phyloP scores from a whole-genome alignment of 73 alveolate genomes.

The Paramecium octaurelia region DNA sequence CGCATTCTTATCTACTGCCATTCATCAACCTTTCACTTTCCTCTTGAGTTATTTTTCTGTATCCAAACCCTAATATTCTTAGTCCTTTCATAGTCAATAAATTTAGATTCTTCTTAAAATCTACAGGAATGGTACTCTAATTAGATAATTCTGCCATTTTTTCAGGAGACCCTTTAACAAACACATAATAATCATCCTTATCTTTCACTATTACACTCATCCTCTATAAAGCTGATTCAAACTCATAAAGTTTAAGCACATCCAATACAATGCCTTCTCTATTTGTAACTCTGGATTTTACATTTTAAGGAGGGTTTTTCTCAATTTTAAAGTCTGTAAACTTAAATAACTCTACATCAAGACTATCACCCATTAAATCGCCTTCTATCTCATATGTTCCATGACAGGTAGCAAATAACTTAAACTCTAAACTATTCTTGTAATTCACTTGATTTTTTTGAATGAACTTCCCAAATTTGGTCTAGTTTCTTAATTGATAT shows the following conservation, averaged over 20 bases:
- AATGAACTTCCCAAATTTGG: neutral
- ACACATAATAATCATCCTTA: conserved; percentile 43
- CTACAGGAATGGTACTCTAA: conserved; percentile 68
- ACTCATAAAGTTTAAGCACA: conserved; percentile 50
- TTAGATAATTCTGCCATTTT: conserved; percentile 71
- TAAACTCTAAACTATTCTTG: neutral
- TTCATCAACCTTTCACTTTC: conserved; percentile 61
- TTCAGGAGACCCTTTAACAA: conserved; percentile 78
- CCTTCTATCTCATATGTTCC: conserved; percentile 52
- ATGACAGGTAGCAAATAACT: conserved; percentile 60
- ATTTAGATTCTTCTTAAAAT: conserved; percentile 68
- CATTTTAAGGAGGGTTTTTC: neutral
- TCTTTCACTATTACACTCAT: conserved; percentile 56
- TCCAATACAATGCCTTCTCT: neutral
- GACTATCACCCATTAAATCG: conserved; percentile 55
- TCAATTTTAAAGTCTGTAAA: conserved; percentile 8
- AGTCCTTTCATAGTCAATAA: conserved; percentile 70
- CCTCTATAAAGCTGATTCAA: conserved; percentile 52
- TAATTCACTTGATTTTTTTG: neutral
- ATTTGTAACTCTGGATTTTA: neutral
- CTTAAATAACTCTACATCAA: conserved; percentile 55
- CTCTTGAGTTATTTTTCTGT: conserved; percentile 61
- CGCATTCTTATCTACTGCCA: conserved; percentile 68
- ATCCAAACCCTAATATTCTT: conserved; percentile 75
- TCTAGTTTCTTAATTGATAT: conserved; percentile 1